Base-by-base conservation (phyloP, 1,284 basidiomycete genomes). In the Cutaneotrichosporon daszewskae region DNA sequence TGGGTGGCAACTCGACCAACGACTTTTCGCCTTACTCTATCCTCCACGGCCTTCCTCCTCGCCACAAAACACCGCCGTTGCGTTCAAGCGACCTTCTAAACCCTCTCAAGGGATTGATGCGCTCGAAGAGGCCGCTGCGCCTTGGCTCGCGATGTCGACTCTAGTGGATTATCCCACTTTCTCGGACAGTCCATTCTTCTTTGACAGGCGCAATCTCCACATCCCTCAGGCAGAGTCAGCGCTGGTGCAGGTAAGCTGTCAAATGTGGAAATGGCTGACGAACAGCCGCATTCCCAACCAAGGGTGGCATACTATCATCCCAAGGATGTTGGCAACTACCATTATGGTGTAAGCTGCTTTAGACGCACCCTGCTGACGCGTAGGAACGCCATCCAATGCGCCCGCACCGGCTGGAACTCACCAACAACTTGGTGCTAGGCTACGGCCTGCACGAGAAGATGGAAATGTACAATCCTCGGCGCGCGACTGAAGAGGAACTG, bases 361-460 rank as follows among this genome's bases (percentile, higher is more conserved):
- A 14, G 6, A 31, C 14, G 17, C 24, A 31, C 31, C 5, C 7
- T 5, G 36, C 45, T 56, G 37, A 54, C 44, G 25, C 23, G 8
- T 64, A 92, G 86, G 90, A 96, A 78, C 79, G 85, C 34, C 94
- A 98, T 75, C 95, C 94, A 3, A 98, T 98, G 94, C 95, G 97
- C 65, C 94, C 94, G 2, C 90, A 96, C 53, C 79, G 95, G 13
- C 73, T 98, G 10, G 92, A 91, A 3, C 72, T 99, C 37, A 97
- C 94, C 7, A 98, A 98, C 60, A 83, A 90, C 5, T 79, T 99
- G 33, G 94, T 98, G 5, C 80, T 95, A 64, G 94, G 91, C 0
- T 99, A 98, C 61, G 94, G 91, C 3, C 74, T 99, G 16, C 91
- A 98, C 73, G 87, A 95, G 61, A 84, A 91, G 60, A 96, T 99